A percentile compares a stretch with the other conserved stretches of the same genome.
These are phyloP conservation scores for Bretschneidera sinensis DNA, from an alignment of 345 rosid species.

Conservation along the genomic window DNA sequence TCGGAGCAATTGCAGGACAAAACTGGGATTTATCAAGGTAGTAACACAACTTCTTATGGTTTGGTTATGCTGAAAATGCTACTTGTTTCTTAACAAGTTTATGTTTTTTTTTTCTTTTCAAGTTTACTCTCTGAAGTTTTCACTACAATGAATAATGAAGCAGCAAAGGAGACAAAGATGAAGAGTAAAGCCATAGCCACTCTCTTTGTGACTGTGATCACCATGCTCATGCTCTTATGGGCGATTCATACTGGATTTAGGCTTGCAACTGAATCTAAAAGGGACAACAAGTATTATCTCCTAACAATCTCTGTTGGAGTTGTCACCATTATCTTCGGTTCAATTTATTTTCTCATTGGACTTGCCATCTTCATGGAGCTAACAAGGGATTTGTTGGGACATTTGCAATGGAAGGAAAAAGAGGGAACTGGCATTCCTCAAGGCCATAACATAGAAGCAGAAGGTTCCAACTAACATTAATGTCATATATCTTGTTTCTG, in stretches of 20 bases:
- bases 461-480: too few relatives aligned
- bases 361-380: conserved; percentile 25
- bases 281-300: conserved; percentile 15
- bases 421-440: neutral
- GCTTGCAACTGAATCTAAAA: conserved; percentile 26
- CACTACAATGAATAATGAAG: conserved; percentile 3
- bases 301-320: conserved; percentile 27
- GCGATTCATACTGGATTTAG: conserved; percentile 22
- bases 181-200: conserved; percentile 6
- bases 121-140: neutral
- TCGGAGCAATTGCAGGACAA: conserved; percentile 23
- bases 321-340: conserved; percentile 25
- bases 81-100: neutral
- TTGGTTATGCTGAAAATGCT: too few relatives aligned
- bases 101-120: too few relatives aligned
- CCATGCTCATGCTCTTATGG: conserved; percentile 18
- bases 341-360: conserved; percentile 27
- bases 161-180: conserved; percentile 18
- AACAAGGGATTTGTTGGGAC: conserved; percentile 12
- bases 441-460: too few relatives aligned
- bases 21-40: too few relatives aligned
- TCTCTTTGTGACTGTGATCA: conserved; percentile 9
- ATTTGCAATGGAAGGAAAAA: conserved; percentile 8
- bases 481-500: too few relatives aligned
- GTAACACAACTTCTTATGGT: too few relatives aligned